Percentiles rank a stretch among this genome's conserved stretches.
Conservation (phyloP, 2,329 filamentous ascomycete species). For the Penicillium italicum region DNA sequence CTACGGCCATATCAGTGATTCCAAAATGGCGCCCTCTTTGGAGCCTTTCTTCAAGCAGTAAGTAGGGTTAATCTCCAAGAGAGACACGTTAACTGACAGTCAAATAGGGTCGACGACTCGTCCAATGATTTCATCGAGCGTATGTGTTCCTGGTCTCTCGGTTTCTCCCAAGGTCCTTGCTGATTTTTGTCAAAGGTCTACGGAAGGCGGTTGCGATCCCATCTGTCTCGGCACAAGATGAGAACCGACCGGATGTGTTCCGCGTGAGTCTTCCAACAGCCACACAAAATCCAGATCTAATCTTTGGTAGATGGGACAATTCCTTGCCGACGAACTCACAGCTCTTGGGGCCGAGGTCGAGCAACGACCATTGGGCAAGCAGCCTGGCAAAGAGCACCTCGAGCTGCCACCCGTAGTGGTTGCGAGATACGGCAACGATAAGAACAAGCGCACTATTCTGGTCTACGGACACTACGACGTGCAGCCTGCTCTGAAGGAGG, state of each 20-base stretch:
- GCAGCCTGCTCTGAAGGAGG: slow-evolving; percentile 86
- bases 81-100: slow-evolving; percentile 4
- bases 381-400: slow-evolving; percentile 84
- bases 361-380: slow-evolving; percentile 80
- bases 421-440: slow-evolving; percentile 86
- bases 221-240: slow-evolving; percentile 88
- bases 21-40: slow-evolving; percentile 83
- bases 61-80: slow-evolving; percentile 16
- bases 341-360: slow-evolving; percentile 81
- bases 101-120: slow-evolving; percentile 64
- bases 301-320: slow-evolving; percentile 73
- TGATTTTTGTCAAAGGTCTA: slow-evolving; percentile 49
- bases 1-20: slow-evolving; percentile 46
- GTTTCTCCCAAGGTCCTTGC: background rate
- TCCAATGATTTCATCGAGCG: slow-evolving; percentile 82
- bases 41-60: slow-evolving; percentile 86
- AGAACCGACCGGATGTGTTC: slow-evolving; percentile 84
- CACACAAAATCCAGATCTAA: background rate
- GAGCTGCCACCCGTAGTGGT: slow-evolving; percentile 90
- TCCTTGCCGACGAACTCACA: slow-evolving; percentile 77
- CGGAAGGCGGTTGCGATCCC: slow-evolving; percentile 92
- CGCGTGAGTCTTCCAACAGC: slow-evolving; percentile 48
- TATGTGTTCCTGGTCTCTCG: slow-evolving; percentile 25
- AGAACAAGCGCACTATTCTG: slow-evolving; percentile 88
- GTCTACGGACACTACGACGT: slow-evolving; percentile 99